These are phyloP conservation scores for Cladorrhinum sp. DNA, from an alignment of 2,329 filamentous ascomycete genomes.

Conservation along the genomic window DNA sequence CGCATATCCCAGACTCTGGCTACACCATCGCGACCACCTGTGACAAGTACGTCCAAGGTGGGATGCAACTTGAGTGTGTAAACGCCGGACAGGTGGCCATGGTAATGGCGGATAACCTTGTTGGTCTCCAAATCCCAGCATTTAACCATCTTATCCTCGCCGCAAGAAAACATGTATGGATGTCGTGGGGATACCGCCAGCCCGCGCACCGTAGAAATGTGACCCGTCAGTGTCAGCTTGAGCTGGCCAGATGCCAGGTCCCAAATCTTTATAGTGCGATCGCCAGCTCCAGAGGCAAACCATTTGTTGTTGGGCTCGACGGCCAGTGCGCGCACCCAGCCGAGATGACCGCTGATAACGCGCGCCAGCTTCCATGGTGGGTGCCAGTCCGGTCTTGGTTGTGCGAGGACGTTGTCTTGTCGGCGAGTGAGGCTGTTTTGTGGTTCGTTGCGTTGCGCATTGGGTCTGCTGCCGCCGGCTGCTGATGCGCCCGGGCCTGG, in stretches of 20 bases:
- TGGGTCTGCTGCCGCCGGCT: constrained; percentile 22
- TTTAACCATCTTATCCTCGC: constrained; percentile 99
- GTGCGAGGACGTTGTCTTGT: constrained; percentile 31
- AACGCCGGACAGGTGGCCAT: constrained; percentile 93
- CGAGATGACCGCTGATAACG: constrained; percentile 93
- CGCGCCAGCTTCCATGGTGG: constrained; percentile 98
- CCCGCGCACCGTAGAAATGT: constrained; percentile 90
- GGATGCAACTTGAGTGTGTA: constrained; percentile 93
- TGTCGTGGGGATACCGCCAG: constrained; percentile 89
- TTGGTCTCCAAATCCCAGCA: constrained; percentile 99
- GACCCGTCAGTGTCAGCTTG: constrained; percentile 82
- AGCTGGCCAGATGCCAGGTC: constrained; percentile 86
- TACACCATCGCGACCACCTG: constrained; percentile 90
- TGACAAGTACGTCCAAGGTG: constrained; percentile 90
- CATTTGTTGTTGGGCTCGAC: constrained; percentile 96
- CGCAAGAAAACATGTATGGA: constrained; percentile 96
- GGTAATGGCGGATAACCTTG: constrained; percentile 96
- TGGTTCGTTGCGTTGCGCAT: constrained; percentile 34
- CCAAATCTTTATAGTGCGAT: constrained; percentile 98
- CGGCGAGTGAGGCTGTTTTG: constrained; percentile 36
- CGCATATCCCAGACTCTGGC: constrained; percentile 98
- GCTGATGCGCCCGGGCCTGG: constrained; percentile 25
- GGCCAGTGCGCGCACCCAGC: constrained; percentile 86
- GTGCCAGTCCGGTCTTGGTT: constrained; percentile 87
- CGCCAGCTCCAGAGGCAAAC: constrained; percentile 94